Conservation (phyloP, 2,329 filamentous ascomycete genomes). For the Diatrype stigma region DNA sequence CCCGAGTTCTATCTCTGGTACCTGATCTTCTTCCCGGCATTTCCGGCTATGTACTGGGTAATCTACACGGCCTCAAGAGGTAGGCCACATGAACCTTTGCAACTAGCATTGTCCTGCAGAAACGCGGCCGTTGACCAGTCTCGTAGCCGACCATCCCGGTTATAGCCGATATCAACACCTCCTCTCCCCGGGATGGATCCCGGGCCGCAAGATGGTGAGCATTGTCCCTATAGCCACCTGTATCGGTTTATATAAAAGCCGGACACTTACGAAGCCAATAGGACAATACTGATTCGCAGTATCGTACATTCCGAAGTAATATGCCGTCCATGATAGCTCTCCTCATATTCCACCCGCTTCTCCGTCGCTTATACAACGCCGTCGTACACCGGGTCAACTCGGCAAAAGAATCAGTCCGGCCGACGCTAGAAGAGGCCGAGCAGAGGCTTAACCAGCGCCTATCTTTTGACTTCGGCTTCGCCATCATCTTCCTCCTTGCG, state of each 20-base stretch:
- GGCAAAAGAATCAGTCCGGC: slow-evolving; percentile 21
- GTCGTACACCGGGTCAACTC: slow-evolving; percentile 39
- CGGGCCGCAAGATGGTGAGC: slow-evolving; percentile 79
- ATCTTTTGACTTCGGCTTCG: slow-evolving; percentile 80
- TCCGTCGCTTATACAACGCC: slow-evolving; percentile 68
- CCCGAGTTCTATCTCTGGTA: slow-evolving; percentile 85
- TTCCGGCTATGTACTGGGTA: slow-evolving; percentile 90
- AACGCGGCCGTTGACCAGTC: slow-evolving; percentile 11
- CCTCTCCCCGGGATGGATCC: slow-evolving; percentile 83
- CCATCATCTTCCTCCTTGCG: slow-evolving; percentile 69
- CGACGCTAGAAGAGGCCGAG: slow-evolving; percentile 42
- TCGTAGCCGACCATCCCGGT: slow-evolving; percentile 70
- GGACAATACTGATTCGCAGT: slow-evolving; percentile 90
- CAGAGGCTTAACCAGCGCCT: slow-evolving; percentile 64
- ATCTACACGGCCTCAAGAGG: slow-evolving; percentile 80
- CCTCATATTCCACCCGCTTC: slow-evolving; percentile 71
- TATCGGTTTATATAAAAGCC: background rate
- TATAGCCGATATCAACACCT: slow-evolving; percentile 69
- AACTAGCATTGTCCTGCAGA: background rate
- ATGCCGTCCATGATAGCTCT: slow-evolving; percentile 75
- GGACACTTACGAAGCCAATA: slow-evolving; percentile 28
- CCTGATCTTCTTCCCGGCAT: slow-evolving; percentile 61
- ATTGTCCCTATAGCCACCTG: too few species aligned
- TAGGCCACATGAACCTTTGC: slow-evolving; percentile 30
- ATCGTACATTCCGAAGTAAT: slow-evolving; percentile 78